Evolutionary conservation across 768 basidiomycete genomes (phyloP), one percentile per base, ranked within the genome.

Genomic region (Pulveroboletus ravenelii): DNA sequence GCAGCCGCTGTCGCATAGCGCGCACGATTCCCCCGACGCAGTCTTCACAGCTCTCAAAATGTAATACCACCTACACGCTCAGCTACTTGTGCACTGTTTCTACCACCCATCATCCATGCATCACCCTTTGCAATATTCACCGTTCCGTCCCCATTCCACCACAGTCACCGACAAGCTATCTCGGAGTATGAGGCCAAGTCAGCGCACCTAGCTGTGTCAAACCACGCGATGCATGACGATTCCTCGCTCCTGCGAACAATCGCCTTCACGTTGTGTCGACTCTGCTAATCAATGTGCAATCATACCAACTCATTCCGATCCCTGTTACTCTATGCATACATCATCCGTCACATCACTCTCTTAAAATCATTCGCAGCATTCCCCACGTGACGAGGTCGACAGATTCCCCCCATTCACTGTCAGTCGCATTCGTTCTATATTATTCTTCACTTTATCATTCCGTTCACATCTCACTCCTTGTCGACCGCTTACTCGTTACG

Each of bases 381-480:
- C 65, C 61, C 60, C 74, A 72, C 72, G 72, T 73, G 74, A 76
- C 71, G 71, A 76, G 74, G 72, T 73, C 75, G 73, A 80, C 77
- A 79, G 70, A 73, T 70, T 73, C 70, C 70, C 67, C 65, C 72
- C 73, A 66, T 55, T 66, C 63, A 60, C 62, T 69, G 62, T 66
- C 68, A 62, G 69, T 71, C 70, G 77, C 76, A 74, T 78, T 79
- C 75, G 72, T 81, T 76, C 75, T 80, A 75, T 81, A 80, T 89
- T 88, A 88, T 88, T 87, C 78, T 80, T 85, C 84, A 84, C 74
- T 76, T 86, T 85, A 87, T 82, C 76, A 71, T 75, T 74, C 73
- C 72, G 71, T 74, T 68, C 56, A 57, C 52, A 55, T 47, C 53
- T 60, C 58, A 51, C 54, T 59, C 64, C 59, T 62, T 69, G 68